Conservation (phyloP, 2,329 filamentous ascomycete genomes). For the Coniochaeta pulveracea region DNA sequence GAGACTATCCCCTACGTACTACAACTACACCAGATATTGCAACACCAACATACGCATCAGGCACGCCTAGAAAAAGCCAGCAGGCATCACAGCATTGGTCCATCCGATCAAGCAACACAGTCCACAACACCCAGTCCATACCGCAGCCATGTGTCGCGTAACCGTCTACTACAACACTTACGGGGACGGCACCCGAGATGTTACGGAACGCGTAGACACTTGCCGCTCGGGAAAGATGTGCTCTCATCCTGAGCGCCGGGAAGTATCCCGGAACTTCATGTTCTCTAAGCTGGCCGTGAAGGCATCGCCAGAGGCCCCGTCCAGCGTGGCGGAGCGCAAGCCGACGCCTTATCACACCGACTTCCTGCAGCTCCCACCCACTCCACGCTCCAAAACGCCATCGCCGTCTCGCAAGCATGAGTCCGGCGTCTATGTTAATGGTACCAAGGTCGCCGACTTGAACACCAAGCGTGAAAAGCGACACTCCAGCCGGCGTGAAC, state of each 20-base stretch:
- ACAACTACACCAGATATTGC: too few relatives aligned
- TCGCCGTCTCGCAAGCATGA: slow-evolving; percentile 12
- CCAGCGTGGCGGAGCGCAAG: slow-evolving; percentile 3
- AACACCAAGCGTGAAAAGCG: slow-evolving; percentile 7
- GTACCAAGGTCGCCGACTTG: slow-evolving; percentile 8
- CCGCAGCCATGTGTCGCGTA: slow-evolving; percentile 20
- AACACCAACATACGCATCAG: too few relatives aligned
- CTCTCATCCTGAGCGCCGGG: slow-evolving; percentile 13
- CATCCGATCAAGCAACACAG: too few relatives aligned
- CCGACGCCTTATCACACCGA: slow-evolving; percentile 6
- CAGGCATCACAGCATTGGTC: too few relatives aligned
- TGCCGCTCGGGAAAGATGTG: slow-evolving; percentile 18
- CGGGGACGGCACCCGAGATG: slow-evolving; percentile 16
- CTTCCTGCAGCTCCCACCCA: slow-evolving; percentile 8
- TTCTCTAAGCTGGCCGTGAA: slow-evolving; percentile 13
- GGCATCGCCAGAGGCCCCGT: not conserved
- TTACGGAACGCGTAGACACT: slow-evolving; percentile 18
- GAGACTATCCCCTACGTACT: too few relatives aligned
- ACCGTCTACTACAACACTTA: slow-evolving; percentile 22
- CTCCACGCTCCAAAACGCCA: slow-evolving; percentile 14
- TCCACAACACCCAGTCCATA: slow-evolving; percentile 6
- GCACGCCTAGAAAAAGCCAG: not conserved
- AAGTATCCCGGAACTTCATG: slow-evolving; percentile 15
- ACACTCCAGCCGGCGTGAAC: slow-evolving; percentile 8
- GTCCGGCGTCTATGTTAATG: slow-evolving; percentile 15